Conservation (phyloP, 2,329 filamentous ascomycete genomes). For the Chaetomiaceae sp. region DNA sequence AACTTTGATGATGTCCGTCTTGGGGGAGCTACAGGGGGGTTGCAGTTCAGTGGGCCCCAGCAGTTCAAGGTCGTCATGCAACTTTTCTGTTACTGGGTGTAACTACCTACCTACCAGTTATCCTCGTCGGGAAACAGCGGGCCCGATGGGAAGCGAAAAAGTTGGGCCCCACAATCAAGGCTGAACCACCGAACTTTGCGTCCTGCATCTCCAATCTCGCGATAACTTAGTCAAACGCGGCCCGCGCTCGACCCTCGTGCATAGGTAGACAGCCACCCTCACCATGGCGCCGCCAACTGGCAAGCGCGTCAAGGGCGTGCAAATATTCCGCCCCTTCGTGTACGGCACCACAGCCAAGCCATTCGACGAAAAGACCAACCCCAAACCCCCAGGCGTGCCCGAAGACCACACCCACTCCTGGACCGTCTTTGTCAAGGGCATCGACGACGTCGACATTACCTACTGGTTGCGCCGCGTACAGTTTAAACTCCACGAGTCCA, state of each 20-base stretch:
- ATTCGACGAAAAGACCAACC: constrained; percentile 73
- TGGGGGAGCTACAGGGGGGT: too few relatives aligned
- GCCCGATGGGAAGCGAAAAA: background rate
- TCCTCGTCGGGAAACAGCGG: too few relatives aligned
- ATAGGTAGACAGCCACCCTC: background rate
- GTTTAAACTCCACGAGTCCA: constrained; percentile 97
- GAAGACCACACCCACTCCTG: constrained; percentile 95
- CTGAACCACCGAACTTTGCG: constrained; percentile 4
- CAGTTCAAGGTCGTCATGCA: too few relatives aligned
- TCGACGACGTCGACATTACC: constrained; percentile 85
- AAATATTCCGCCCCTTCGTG: constrained; percentile 63
- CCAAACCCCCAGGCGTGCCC: constrained; percentile 70
- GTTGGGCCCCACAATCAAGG: constrained; percentile 21
- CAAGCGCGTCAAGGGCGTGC: constrained; percentile 61
- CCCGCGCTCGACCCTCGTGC: too few relatives aligned
- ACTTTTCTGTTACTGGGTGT: too few relatives aligned
- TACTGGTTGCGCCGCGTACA: constrained; percentile 97
- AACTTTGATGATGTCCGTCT: too few relatives aligned
- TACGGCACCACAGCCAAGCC: constrained; percentile 76
- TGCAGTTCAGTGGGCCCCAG: too few relatives aligned
- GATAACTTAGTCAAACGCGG: too few relatives aligned
- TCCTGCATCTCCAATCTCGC: background rate
- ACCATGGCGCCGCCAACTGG: constrained; percentile 58
- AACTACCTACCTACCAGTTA: too few relatives aligned
- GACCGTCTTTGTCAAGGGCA: constrained; percentile 87